These are phyloP conservation scores for Camellia sinensis DNA, from an alignment of 148 eudicot genomes.

Conservation along the genomic window DNA sequence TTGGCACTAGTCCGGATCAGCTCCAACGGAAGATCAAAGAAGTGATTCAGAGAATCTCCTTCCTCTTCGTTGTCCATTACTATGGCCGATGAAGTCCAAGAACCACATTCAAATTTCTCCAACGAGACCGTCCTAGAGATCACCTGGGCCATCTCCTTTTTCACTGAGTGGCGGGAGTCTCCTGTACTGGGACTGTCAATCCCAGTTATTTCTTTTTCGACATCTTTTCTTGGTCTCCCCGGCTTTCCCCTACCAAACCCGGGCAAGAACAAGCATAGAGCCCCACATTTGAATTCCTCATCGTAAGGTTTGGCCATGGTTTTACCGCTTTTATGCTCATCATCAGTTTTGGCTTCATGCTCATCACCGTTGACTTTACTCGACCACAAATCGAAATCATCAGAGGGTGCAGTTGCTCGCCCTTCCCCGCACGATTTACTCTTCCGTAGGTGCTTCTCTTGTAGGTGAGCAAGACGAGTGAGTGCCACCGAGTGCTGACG, in stretches of 20 bases:
- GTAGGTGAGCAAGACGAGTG: slow-evolving; percentile 39
- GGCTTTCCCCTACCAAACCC: slow-evolving; percentile 67
- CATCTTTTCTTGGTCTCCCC: slow-evolving; percentile 32
- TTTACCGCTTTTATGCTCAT: slow-evolving; percentile 30
- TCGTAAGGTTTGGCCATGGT: slow-evolving; percentile 16
- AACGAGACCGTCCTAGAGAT: slow-evolving; percentile 70
- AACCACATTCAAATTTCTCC: slow-evolving; percentile 83
- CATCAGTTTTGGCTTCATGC: slow-evolving; percentile 1
- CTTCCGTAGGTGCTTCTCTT: slow-evolving; percentile 42
- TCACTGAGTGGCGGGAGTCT: neutral
- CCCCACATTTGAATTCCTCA: slow-evolving; percentile 72
- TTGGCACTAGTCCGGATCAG: slow-evolving; percentile 57
- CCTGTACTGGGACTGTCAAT: rapidly evolving
- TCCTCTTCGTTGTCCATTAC: slow-evolving; percentile 23
- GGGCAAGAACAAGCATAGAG: slow-evolving; percentile 75
- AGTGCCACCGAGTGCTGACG: slow-evolving; percentile 54
- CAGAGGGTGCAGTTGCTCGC: slow-evolving; percentile 37
- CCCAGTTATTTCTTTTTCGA: neutral
- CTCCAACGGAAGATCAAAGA: slow-evolving; percentile 83
- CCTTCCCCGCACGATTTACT: slow-evolving; percentile 70
- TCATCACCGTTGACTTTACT: neutral
- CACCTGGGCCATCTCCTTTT: slow-evolving; percentile 13
- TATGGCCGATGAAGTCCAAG: slow-evolving; percentile 57
- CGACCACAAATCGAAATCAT: slow-evolving; percentile 63
- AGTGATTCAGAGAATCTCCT: slow-evolving; percentile 44